Percentiles rank a stretch among this genome's conserved stretches.
Evolutionary conservation across 495 filamentous ascomycete species (phyloP).

Genomic region (Bacidia rubella): DNA sequence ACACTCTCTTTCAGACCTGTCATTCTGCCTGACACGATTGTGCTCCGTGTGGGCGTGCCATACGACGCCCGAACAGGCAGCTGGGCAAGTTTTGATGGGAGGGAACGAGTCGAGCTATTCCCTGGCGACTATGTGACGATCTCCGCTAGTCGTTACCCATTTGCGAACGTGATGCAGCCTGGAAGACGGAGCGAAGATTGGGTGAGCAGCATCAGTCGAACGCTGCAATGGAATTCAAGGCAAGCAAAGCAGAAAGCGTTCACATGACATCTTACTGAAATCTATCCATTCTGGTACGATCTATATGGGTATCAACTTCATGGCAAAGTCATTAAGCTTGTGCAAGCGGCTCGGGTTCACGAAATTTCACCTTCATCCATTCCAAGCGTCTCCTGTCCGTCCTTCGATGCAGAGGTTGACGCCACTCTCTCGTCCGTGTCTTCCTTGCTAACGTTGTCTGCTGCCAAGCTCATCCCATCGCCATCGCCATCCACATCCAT

Average conservation of each 20-base stretch:
- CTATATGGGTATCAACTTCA: neutral
- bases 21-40: constrained; percentile 88
- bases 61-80: constrained; percentile 78
- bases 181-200: constrained; percentile 73
- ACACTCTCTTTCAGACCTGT: constrained; percentile 92
- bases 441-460: too few species aligned
- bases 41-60: constrained; percentile 80
- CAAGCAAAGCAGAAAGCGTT: constrained; percentile 57
- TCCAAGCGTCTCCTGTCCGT: neutral
- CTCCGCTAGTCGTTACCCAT: constrained; percentile 81
- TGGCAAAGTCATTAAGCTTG: too few species aligned
- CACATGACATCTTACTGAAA: constrained; percentile 11
- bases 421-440: too few species aligned
- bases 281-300: neutral
- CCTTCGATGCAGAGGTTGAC: too few species aligned
- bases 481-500: too few species aligned
- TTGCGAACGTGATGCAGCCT: constrained; percentile 71
- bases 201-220: constrained; percentile 82
- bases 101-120: constrained; percentile 69
- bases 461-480: too few species aligned
- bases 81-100: constrained; percentile 96
- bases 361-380: neutral
- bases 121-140: constrained; percentile 95
- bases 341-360: too few species aligned
- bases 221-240: constrained; percentile 85